Percentiles rank a stretch among this genome's conserved stretches.
phyloP scores from a whole-genome alignment of 257 asterid species.

The Osmanthus fragrans region DNA sequence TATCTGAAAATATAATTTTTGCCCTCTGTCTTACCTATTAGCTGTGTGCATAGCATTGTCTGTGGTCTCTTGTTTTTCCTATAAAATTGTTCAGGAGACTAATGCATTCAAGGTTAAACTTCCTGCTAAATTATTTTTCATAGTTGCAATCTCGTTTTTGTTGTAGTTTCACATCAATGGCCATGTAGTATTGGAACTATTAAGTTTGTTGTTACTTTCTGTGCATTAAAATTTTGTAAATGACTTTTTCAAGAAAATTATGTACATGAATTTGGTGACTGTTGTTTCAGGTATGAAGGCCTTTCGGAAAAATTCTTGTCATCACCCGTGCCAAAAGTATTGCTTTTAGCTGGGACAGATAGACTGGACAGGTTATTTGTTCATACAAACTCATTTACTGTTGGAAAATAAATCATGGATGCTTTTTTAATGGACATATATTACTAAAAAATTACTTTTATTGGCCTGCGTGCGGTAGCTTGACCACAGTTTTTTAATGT shows the following conservation, averaged over 20 bases:
- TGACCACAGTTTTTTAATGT: not conserved
- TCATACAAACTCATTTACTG: slow-evolving; percentile 9
- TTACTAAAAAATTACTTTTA: not conserved
- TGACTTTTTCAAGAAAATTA: not conserved
- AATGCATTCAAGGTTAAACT: not conserved
- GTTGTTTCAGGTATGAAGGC: slow-evolving; percentile 90
- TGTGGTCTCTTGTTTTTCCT: not conserved
- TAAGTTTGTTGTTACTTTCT: slow-evolving; percentile 5
- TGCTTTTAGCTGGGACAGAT: slow-evolving; percentile 98
- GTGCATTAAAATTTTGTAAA: not conserved
- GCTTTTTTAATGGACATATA: not conserved
- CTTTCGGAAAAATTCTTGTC: slow-evolving; percentile 87
- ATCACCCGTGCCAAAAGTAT: slow-evolving; percentile 81
- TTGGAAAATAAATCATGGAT: too few relatives aligned
- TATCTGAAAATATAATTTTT: not conserved
- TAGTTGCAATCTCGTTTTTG: not conserved
- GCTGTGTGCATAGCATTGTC: not conserved
- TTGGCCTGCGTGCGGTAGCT: not conserved
- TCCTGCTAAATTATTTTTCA: not conserved
- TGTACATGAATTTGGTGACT: not conserved
- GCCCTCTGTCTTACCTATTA: not conserved
- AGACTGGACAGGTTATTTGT: slow-evolving; percentile 81
- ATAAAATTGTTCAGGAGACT: not conserved
- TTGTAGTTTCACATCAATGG: not conserved
- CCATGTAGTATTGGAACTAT: not conserved